These are phyloP conservation scores for Diplosphaera chodatii DNA, from an alignment of 139 green algal genomes.

Conservation along the genomic window DNA sequence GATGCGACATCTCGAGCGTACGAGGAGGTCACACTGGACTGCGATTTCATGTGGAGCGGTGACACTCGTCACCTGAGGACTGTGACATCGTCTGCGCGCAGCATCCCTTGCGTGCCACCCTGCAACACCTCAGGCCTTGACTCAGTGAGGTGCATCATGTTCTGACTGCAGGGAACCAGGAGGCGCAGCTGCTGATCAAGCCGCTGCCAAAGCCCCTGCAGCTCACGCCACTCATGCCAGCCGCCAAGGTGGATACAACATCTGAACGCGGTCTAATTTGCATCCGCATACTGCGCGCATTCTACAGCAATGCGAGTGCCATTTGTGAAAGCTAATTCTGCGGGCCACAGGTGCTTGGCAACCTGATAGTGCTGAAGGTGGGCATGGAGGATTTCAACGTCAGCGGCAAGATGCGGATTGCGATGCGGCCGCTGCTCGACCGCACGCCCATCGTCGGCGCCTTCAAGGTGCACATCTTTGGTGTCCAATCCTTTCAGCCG, in stretches of 20 bases:
- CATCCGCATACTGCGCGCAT: too few species aligned
- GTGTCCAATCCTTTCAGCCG: too few species aligned
- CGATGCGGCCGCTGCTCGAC: constrained; percentile 16
- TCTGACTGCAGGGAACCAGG: background rate
- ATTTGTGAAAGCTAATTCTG: too few species aligned
- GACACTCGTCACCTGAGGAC: too few species aligned
- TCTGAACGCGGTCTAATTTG: too few species aligned
- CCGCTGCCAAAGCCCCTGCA: background rate
- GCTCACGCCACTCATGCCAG: background rate
- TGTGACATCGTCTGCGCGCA: too few species aligned
- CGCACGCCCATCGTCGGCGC: constrained; percentile 15
- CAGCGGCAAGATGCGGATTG: constrained; percentile 7
- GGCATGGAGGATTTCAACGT: constrained; percentile 13
- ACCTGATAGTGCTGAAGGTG: constrained; percentile 6
- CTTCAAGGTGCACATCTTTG: constrained; percentile 9
- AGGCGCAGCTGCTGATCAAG: background rate
- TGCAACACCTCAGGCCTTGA: too few species aligned
- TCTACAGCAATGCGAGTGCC: too few species aligned
- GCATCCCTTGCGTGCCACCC: too few species aligned
- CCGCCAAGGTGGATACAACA: background rate
- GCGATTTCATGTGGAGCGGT: background rate
- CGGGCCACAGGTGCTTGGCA: background rate
- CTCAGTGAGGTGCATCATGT: too few species aligned
- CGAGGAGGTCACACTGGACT: background rate
- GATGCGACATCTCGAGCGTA: background rate